Evolutionary conservation across 352 stramenopile species (phyloP), one percentile per base, ranked within the genome.

Genomic region (Globisporangium cederbergense): DNA sequence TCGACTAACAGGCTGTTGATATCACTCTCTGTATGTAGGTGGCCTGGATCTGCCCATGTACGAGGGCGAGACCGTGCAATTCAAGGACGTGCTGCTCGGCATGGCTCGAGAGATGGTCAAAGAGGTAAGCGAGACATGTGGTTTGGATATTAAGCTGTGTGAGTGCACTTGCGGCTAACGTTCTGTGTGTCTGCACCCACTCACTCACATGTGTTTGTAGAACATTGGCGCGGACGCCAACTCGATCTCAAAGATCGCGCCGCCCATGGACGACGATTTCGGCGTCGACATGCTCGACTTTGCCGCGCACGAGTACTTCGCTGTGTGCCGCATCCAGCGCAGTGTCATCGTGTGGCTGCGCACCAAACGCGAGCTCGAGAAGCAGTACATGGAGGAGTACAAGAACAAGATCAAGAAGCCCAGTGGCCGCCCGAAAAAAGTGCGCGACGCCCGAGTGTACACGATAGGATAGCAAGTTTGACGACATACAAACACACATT

Each of bases 361-460:
- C 6, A 82, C 75, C 28, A 93, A 93, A 60, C 81, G 84, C 14
- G 67, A 86, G 61, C 73, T 87, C 42, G 85, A 91, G 65, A 78
- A 84, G 58, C 74, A 77, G 59, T 86, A 83, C 66, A 89, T 90
- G 74, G 81, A 90, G 46, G 79, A 91, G 67, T 90, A 93, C 81
- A 90, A 89, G 54, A 90, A 84, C 70, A 91, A 91, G 71, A 93
- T 91, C 68, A 93, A 93, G 64, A 91, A 93, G 57, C 83, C 81
- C 32, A 90, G 79, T 28, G 79, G 81, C 2, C 79, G 82, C 9
- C 81, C 81, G 32, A 91, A 91, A 54, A 89, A 91, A 68, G 71
- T 90, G 64, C 85, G 83, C 30, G 81, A 91, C 62, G 81, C 81
- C 13, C 75, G 81, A 20, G 83, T 90, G 16, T 92, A 91, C 72